A percentile compares a stretch with the other conserved stretches of the same genome.
Evolutionary conservation across 352 stramenopile species (phyloP).

Genomic region (Phytophthora foliorum): DNA sequence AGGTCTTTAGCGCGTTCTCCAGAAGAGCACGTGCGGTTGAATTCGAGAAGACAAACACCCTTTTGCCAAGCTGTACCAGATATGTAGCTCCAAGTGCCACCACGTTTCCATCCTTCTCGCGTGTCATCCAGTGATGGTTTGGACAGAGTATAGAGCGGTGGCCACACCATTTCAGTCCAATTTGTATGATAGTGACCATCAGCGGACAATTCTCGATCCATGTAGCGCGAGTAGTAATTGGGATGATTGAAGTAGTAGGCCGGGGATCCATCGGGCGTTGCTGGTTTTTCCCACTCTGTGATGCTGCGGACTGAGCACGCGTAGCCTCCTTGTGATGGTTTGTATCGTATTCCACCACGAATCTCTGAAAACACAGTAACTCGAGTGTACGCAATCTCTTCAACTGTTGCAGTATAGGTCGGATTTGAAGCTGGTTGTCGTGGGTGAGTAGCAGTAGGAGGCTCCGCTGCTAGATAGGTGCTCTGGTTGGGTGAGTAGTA

Average conservation of each 20-base stretch:
- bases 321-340: conserved; percentile 92
- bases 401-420: conserved; percentile 60
- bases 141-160: conserved; percentile 91
- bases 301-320: conserved; percentile 94
- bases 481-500: conserved; percentile 91
- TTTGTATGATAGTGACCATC: conserved; percentile 90
- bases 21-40: conserved; percentile 83
- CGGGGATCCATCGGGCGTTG: conserved; percentile 56
- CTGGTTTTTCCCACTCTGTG: conserved; percentile 95
- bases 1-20: conserved; percentile 50
- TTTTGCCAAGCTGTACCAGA: conserved; percentile 89
- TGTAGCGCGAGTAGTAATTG: conserved; percentile 98
- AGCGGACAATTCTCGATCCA: conserved; percentile 87
- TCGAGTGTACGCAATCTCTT: conserved; percentile 63
- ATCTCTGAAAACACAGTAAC: conserved; percentile 47
- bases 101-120: conserved; percentile 91
- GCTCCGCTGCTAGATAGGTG: conserved; percentile 83
- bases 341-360: conserved; percentile 68
- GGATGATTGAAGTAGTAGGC: conserved; percentile 93
- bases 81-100: conserved; percentile 80
- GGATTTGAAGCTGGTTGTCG: conserved; percentile 73
- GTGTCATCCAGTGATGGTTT: conserved; percentile 90
- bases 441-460: conserved; percentile 49
- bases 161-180: conserved; percentile 93
- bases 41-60: conserved; percentile 95